Percentiles rank a stretch among this genome's conserved stretches.
phyloP scores from a whole-genome alignment of 140 eudicot genomes.

The Anethum foeniculum region DNA sequence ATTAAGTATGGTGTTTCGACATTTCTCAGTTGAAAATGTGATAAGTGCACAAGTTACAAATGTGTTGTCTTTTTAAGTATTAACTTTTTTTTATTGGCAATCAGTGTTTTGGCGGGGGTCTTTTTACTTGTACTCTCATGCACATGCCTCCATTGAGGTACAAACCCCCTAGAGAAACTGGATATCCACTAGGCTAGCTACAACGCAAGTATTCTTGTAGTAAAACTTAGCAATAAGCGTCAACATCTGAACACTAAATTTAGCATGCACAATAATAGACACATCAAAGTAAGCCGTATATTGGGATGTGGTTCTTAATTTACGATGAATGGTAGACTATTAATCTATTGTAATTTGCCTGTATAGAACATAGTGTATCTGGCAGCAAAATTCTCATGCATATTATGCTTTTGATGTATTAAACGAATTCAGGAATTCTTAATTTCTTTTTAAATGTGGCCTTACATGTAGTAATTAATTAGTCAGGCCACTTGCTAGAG shows the following conservation, averaged over 20 bases:
- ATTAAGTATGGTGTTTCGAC: background rate
- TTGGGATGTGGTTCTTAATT: background rate
- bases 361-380: background rate
- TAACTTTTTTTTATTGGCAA: background rate
- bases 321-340: background rate
- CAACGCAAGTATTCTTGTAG: background rate
- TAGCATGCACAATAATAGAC: background rate
- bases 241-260: background rate
- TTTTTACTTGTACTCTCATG: background rate
- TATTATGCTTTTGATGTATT: background rate
- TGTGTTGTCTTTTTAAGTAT: background rate
- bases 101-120: background rate
- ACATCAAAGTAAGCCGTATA: background rate
- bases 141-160: background rate
- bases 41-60: background rate
- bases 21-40: background rate
- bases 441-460: background rate
- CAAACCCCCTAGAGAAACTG: background rate
- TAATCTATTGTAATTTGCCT: background rate
- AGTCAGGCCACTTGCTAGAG: background rate
- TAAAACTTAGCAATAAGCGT: background rate
- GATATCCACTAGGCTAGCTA: background rate
- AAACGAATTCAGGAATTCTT: background rate
- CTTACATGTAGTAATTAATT: background rate
- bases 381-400: background rate